Base-by-base conservation (phyloP, 1,284 basidiomycete species). In the Leccinum fallax region DNA sequence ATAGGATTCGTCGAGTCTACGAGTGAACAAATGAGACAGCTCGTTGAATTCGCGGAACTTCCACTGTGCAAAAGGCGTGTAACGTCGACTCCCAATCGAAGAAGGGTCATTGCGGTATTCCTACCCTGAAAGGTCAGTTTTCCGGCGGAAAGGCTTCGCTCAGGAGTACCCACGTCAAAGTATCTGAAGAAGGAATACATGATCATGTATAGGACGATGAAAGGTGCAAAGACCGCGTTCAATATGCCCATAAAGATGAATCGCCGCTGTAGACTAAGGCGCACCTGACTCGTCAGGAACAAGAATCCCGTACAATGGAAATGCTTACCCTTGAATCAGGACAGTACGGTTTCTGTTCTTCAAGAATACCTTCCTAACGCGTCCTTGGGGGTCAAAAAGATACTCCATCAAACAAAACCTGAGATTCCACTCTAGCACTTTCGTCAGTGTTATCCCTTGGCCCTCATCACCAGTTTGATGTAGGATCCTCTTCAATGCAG, bases 161-260 rank as follows among this genome's bases (percentile, higher is more conserved):
- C 59, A 48, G 24, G 24, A 24, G 30, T 30, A 72, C 85, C 60
- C 57, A 94, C 95, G 82, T 98, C 97, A 68, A 99, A 99, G 77
- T 99, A 99, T 15, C 96, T 93, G 83, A 99, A 99, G 84, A 99
- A 99, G 1, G 95, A 98, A 76, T 97, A 99, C 86, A 98, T 91
- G 52, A 98, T 77, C 52, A 98, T 85, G 77, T 98, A 99, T n/a
- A 96, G 79, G 38, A 99, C 93, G 69, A 99, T 98, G 78, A 98
- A 97, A 0, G 97, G 97, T 2, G 94, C 94, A 71, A 98, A 95
- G 15, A 97, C 85, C 2, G 93, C 93, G 69, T 99, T 99, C 62
- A 98, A 77, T 57, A 97, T 86, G 16, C 94, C 97, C 92, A 98
- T 97, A 75, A 99, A 97, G 63, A 97, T 87, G 74, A 99, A 93